Percentiles rank a stretch among this genome's conserved stretches.
phyloP scores from a whole-genome alignment of 1,139 yeast species.

The Suhomyces terraborum region DNA sequence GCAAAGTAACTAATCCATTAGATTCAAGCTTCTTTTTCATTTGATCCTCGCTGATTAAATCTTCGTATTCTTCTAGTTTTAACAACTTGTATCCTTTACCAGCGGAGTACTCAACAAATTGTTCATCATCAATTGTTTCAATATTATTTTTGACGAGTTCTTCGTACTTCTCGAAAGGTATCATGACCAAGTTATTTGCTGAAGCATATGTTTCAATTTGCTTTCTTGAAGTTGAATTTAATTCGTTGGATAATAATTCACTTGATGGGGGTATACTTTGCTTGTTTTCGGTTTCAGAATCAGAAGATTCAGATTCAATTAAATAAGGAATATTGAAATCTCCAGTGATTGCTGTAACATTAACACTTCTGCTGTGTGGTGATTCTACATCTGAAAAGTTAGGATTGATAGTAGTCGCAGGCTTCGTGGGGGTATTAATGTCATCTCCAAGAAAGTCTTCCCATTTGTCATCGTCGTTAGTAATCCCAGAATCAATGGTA shows the following conservation, averaged over 20 bases:
- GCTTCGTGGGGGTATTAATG: conserved; percentile 28
- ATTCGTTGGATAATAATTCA: conserved; percentile 26
- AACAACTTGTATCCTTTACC: conserved; percentile 34
- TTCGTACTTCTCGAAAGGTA: conserved; percentile 51
- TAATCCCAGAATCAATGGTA: conserved; percentile 6
- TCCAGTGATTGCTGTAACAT: conserved; percentile 19
- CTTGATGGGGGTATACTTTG: conserved; percentile 9
- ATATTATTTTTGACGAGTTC: conserved; percentile 30
- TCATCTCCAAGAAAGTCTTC: conserved; percentile 44
- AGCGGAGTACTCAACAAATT: conserved; percentile 25
- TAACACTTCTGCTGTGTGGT: conserved; percentile 17
- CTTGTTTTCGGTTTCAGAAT: conserved; percentile 22
- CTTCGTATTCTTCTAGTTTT: conserved; percentile 29
- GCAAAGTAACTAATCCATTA: conserved; percentile 39
- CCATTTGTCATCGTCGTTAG: conserved; percentile 39
- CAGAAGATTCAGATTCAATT: conserved; percentile 41
- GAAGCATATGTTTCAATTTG: conserved; percentile 53
- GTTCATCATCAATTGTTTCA: conserved; percentile 25
- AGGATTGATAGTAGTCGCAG: conserved; percentile 17
- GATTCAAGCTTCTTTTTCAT: conserved; percentile 35
- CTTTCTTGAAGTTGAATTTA: conserved; percentile 24
- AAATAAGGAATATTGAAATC: conserved; percentile 30
- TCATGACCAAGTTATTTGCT: conserved; percentile 49
- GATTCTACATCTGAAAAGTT: conserved; percentile 25
- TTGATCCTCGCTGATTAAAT: conserved; percentile 34